Evolutionary conservation across 2,329 filamentous ascomycete species (phyloP), one percentile per base, ranked within the genome.

Genomic region (Rutstroemia sp.): DNA sequence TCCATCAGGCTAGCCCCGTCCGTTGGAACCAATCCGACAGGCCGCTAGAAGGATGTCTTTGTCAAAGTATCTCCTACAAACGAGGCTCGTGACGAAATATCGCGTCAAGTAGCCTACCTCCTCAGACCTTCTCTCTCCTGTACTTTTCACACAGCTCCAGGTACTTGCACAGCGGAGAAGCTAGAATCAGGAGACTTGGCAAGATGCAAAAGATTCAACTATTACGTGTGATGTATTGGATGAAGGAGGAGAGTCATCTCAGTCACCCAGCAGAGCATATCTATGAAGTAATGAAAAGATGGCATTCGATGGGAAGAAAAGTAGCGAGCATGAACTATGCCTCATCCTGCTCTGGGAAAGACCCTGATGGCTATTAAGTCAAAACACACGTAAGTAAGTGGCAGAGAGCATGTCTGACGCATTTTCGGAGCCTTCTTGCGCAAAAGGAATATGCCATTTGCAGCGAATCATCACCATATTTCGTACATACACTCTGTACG

Each of bases 221-320:
- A 56, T 56, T 56, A 56, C 53, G 53, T 56, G 47, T 56, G 51
- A 19, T 17, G n/a, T 21, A 54, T 25, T 42, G 17, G 14, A 25
- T 49, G 39, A 40, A 48, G 7, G n/a, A 17, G 23, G n/a, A n/a
- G 30, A 34, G 30, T 34, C 30, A 34, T 34, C 30, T 8, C 27
- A 30, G 27, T 10, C 7, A 30, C 9, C 30, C 9, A 7, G 25
- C 6, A 21, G 39, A 6, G 38, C 12, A 27, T 56, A 45, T 38
- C n/a, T 19, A 56, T 56, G 16, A 25, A 51, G 46, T 56, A 56
- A 56, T 51, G 27, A 30, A 56, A 51, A 34, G 5, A 36, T 36
- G 38, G 51, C 14, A 55, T 55, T 55, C 36, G 52, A 44, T 44
- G 46, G 49, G n/a, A 44, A 34, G 25, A 46, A 2, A n/a, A 42